Percentiles rank a stretch among this genome's conserved stretches.
phyloP scores from a whole-genome alignment of 176 grass and related monocot species.

The Dendrocalamus sinicus region DNA sequence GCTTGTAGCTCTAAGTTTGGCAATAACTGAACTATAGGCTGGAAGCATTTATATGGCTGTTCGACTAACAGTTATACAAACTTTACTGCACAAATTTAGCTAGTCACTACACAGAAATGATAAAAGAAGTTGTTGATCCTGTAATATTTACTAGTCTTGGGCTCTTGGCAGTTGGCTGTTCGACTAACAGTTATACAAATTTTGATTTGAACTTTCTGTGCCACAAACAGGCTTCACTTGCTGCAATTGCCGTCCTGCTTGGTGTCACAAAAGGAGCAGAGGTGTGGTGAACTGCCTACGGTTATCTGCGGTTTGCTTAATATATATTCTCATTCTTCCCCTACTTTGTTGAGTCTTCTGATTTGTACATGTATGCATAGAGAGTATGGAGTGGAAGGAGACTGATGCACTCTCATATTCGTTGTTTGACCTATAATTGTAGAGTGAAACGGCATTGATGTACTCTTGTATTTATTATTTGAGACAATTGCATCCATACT shows the following conservation, averaged over 20 bases:
- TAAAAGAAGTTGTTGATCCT: constrained; percentile 1
- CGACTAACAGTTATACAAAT: not conserved
- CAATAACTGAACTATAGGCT: not conserved
- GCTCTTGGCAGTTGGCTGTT: not conserved
- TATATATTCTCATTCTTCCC: constrained; percentile 43
- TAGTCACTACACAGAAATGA: not conserved
- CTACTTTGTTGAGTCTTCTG: constrained; percentile 1
- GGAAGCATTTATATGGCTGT: not conserved
- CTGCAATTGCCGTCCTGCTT: constrained; percentile 67
- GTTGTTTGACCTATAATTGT: constrained; percentile 5
- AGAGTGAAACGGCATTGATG: not conserved
- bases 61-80: not conserved
- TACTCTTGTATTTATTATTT: not conserved
- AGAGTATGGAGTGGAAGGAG: not conserved
- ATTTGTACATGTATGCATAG: constrained; percentile 52
- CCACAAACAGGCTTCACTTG: constrained; percentile 63
- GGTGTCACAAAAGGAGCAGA: constrained; percentile 67
- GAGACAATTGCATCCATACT: not conserved
- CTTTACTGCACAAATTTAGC: constrained; percentile 15
- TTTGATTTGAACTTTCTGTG: constrained; percentile 40
- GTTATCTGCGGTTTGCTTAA: constrained; percentile 11
- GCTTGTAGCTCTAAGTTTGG: not conserved
- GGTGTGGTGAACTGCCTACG: constrained; percentile 53
- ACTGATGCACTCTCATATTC: not conserved
- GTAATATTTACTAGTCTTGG: constrained; percentile 1